These are phyloP conservation scores for Trypanosoma lewisi DNA, from an alignment of 208 protist species.

Conservation along the genomic window DNA sequence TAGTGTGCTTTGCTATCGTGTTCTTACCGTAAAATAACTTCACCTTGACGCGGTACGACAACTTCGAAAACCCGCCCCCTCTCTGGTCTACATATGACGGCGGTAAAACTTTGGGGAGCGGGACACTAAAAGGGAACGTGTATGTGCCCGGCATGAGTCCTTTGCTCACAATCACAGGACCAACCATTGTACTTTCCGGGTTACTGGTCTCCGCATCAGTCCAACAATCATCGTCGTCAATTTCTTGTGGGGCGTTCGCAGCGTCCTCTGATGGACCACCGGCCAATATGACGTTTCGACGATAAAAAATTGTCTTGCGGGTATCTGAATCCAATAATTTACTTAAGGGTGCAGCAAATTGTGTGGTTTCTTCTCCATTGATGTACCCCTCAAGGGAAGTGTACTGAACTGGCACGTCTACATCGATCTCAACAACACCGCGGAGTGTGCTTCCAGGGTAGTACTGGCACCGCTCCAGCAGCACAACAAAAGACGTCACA, in stretches of 20 bases:
- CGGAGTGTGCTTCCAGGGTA: conserved; percentile 56
- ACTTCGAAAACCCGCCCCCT: conserved; percentile 27
- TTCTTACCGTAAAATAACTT: conserved; percentile 35
- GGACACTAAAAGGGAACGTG: conserved; percentile 57
- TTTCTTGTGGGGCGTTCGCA: background rate
- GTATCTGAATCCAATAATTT: conserved; percentile 35
- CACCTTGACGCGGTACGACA: conserved; percentile 41
- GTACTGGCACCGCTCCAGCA: conserved; percentile 24
- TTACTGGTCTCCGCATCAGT: background rate
- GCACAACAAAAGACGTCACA: conserved; percentile 30
- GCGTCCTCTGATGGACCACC: conserved; percentile 8
- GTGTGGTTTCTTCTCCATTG: conserved; percentile 32
- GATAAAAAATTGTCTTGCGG: conserved; percentile 48
- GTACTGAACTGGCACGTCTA: conserved; percentile 31
- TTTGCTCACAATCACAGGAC: background rate
- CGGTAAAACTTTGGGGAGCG: conserved; percentile 50
- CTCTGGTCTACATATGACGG: conserved; percentile 30
- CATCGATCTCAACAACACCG: conserved; percentile 49
- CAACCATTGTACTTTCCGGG: background rate
- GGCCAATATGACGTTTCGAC: conserved; percentile 39
- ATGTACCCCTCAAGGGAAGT: conserved; percentile 40
- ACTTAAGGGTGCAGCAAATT: conserved; percentile 29
- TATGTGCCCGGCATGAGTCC: conserved; percentile 59
- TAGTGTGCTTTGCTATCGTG: conserved; percentile 23
- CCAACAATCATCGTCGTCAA: background rate